These are phyloP conservation scores for Gossypium sturtianum DNA, from an alignment of 345 rosid genomes.

Conservation along the genomic window DNA sequence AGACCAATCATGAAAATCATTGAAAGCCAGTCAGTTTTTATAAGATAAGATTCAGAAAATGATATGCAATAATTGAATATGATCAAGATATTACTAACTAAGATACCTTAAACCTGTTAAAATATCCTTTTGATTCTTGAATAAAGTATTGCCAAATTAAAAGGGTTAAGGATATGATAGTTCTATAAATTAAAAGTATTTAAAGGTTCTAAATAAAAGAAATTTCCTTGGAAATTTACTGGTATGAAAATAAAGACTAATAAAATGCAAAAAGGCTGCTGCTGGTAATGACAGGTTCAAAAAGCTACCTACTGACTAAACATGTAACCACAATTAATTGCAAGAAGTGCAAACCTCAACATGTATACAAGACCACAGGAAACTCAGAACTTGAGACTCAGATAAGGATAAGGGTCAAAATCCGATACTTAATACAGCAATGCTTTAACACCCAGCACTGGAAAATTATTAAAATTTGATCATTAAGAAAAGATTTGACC, in stretches of 20 bases:
- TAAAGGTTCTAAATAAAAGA: not conserved
- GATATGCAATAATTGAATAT: not conserved
- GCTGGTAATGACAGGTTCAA: not conserved
- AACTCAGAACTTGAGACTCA: not conserved
- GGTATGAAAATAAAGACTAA: conserved; percentile 10
- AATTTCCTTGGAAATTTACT: not conserved
- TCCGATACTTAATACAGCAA: too few species aligned
- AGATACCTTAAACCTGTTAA: not conserved
- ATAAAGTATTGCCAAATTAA: not conserved
- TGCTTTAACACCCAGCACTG: not conserved
- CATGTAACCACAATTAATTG: not conserved
- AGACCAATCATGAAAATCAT: not conserved
- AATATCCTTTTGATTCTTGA: not conserved
- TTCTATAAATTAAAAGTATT: not conserved
- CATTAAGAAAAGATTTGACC: not conserved
- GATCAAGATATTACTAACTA: not conserved
- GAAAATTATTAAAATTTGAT: not conserved
- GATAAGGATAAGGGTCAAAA: too few species aligned
- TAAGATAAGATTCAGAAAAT: not conserved
- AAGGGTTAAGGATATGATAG: not conserved
- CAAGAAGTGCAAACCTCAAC: not conserved
- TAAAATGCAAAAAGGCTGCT: not conserved
- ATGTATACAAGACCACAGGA: not conserved
- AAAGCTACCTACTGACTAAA: not conserved
- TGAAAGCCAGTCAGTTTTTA: not conserved